Evolutionary conservation across 805 yeast species (phyloP), one percentile per base, ranked within the genome.

Genomic region (Kazachstania bromeliacearum): DNA sequence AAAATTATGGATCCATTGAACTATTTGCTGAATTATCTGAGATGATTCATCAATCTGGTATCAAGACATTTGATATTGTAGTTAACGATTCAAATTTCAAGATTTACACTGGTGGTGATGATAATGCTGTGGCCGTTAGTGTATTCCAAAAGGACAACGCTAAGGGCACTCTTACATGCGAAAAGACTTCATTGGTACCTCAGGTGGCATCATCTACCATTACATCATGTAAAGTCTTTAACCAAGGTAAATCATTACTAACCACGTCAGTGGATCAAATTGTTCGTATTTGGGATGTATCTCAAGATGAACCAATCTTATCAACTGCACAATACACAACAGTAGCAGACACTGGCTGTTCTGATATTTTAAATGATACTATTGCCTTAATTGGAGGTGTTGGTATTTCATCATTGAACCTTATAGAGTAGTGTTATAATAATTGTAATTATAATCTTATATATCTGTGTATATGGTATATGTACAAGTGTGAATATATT

Each of bases 71-170:
- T n/a, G 67, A 59, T 10, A 34, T 64, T 2, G 34, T 57, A 9
- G 48, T 41, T 2, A 24, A 27, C 6, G 40, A 34, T 4, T 31
- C 38, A 3, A 31, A 42, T 37, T 36, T 61, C 2, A 51, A 59
- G 16, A 55, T 83, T 4, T 62, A 76, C 4, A 75, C 95, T 1
- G 96, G 96, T 22, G 97, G 98, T 37, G 98, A 92, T 53, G 98
- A 92, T 50, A 88, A 89, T 58, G 81, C 85, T 0, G 50, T 82
- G 3, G 70, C 65, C 1, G 51, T 72, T 1, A 57, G 68, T 2
- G 40, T 49, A 12, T 44, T 80, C 22, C 39, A 57, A 1, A 34
- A 62, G 7, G 50, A 46, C 7, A 47, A 55, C 7, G 40, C 35
- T 0, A 38, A 37, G 1, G 32, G 36, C 2, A 37, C 39, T 16